Conservation (phyloP, 2,329 filamentous ascomycete species). For the Hymenoscyphus scutula region DNA sequence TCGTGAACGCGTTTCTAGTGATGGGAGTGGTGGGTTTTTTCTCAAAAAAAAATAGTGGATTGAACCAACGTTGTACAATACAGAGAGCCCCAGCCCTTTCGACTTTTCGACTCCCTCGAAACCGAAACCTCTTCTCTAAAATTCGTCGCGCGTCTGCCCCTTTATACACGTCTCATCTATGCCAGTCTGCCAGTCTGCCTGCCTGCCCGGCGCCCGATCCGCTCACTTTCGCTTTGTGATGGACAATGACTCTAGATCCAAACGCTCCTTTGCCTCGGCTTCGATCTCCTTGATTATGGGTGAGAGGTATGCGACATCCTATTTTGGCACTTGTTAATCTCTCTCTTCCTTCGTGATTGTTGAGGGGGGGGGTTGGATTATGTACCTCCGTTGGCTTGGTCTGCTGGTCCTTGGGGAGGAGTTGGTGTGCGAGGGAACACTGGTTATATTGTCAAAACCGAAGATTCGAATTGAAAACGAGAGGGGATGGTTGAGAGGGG, state of each 20-base stretch:
- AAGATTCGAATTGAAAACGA: too few species aligned
- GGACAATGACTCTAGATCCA: constrained; percentile 65
- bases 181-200: too few species aligned
- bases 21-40: too few species aligned
- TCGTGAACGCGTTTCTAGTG: background rate
- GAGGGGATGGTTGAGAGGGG: too few species aligned
- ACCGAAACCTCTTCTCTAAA: too few species aligned
- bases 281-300: constrained; percentile 69
- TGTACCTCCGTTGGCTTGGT: constrained; percentile 66
- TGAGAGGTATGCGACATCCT: constrained; percentile 66
- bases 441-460: constrained; percentile 24
- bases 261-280: constrained; percentile 63
- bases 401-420: constrained; percentile 62
- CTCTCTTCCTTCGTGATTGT: background rate
- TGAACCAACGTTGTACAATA: constrained; percentile 28
- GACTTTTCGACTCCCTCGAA: constrained; percentile 5
- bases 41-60: constrained; percentile 23
- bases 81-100: constrained; percentile 14
- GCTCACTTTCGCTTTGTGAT: constrained; percentile 42
- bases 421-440: constrained; percentile 61
- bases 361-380: constrained; percentile 13
- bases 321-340: constrained; percentile 23
- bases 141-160: constrained; percentile 8
- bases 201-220: too few species aligned
- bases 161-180: constrained; percentile 22